phyloP scores from a whole-genome alignment of 805 yeast species.

The Pichia occidentalis region DNA sequence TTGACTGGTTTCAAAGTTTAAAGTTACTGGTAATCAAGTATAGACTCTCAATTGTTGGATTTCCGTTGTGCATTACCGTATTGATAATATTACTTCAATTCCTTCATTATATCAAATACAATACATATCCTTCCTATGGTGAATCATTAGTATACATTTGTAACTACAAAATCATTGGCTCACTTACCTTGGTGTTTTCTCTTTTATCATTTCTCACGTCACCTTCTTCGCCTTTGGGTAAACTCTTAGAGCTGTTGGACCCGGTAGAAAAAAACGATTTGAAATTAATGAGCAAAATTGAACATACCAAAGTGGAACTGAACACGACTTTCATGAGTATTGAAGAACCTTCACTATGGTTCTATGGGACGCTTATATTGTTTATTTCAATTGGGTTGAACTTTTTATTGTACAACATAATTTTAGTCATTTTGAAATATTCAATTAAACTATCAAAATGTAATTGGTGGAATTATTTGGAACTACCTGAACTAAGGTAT shows the following conservation, averaged over 20 bases:
- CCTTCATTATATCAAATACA: slow-evolving; percentile 32
- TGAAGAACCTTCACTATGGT: slow-evolving; percentile 47
- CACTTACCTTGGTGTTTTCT: slow-evolving; percentile 25
- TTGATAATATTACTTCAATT: slow-evolving; percentile 53
- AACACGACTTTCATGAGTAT: slow-evolving; percentile 66
- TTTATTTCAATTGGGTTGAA: slow-evolving; percentile 41
- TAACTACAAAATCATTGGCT: slow-evolving; percentile 23
- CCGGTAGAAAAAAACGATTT: slow-evolving; percentile 47
- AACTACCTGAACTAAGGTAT: slow-evolving; percentile 14
- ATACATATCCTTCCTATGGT: slow-evolving; percentile 38
- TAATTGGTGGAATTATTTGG: slow-evolving; percentile 5
- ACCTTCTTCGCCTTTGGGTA: slow-evolving; percentile 33
- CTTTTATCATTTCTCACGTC: slow-evolving; percentile 36
- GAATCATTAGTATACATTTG: slow-evolving; percentile 39
- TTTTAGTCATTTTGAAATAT: slow-evolving; percentile 17
- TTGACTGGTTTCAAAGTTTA: slow-evolving; percentile 56
- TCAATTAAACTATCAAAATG: slow-evolving; percentile 1
- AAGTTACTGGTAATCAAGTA: slow-evolving; percentile 68
- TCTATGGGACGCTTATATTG: slow-evolving; percentile 53
- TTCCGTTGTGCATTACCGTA: slow-evolving; percentile 57
- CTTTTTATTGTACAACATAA: slow-evolving; percentile 27
- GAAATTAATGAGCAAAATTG: slow-evolving; percentile 35
- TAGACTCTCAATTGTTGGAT: slow-evolving; percentile 64
- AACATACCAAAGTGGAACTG: slow-evolving; percentile 31
- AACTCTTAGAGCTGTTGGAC: slow-evolving; percentile 32